A percentile compares a stretch with the other conserved stretches of the same genome.
Evolutionary conservation across 2,329 filamentous ascomycete species (phyloP).

Genomic region (Teratosphaeria zuluensis): DNA sequence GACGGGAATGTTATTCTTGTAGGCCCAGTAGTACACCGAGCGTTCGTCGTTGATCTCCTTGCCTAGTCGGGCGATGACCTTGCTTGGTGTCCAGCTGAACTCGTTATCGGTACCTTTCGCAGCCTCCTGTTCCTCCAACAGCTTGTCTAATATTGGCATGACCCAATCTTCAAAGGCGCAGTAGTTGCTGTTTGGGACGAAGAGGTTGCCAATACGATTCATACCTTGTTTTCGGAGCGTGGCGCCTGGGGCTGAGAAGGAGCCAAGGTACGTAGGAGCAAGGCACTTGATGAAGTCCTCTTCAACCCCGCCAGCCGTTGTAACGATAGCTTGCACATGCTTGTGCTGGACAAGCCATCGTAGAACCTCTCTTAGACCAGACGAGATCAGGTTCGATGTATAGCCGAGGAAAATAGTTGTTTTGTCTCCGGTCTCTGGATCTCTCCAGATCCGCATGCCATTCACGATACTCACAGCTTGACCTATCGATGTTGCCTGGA

Average conservation of each 20-base stretch:
- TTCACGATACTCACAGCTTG: constrained; percentile 90
- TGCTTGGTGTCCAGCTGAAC: constrained; percentile 87
- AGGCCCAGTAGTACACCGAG: constrained; percentile 95
- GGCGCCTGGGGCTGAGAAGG: constrained; percentile 69
- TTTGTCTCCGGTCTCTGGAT: constrained; percentile 65
- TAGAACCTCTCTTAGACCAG: constrained; percentile 80
- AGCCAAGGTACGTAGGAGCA: constrained; percentile 82
- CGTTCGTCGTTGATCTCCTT: constrained; percentile 89
- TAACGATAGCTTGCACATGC: constrained; percentile 87
- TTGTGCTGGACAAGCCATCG: constrained; percentile 88
- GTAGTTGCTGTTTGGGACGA: constrained; percentile 96
- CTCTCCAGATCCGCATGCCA: constrained; percentile 78
- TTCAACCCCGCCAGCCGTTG: constrained; percentile 88
- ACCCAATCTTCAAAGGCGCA: constrained; percentile 98
- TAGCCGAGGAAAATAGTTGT: constrained; percentile 97
- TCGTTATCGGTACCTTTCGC: constrained; percentile 51
- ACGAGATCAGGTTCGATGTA: constrained; percentile 95
- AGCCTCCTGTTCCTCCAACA: constrained; percentile 88
- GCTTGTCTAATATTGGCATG: constrained; percentile 83
- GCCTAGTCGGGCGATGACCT: constrained; percentile 79
- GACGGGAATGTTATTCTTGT: constrained; percentile 90
- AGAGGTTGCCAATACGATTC: constrained; percentile 90
- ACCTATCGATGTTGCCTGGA: constrained; percentile 69
- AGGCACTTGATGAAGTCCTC: constrained; percentile 99
- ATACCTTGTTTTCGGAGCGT: constrained; percentile 73